Conservation (phyloP, 805 yeast species). For the Candida caryicola region DNA sequence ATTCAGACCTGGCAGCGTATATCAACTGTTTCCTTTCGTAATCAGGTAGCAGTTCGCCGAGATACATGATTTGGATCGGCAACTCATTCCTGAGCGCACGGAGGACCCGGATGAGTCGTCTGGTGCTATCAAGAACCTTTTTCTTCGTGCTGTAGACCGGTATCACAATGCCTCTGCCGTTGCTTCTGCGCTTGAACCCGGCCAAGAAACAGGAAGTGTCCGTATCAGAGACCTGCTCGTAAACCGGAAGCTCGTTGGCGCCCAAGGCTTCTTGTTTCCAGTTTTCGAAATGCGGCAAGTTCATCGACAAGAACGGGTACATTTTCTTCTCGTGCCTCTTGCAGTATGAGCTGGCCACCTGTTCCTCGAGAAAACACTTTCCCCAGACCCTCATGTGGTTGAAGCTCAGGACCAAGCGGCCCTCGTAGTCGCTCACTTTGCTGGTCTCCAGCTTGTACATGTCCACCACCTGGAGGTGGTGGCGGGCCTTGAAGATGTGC, state of each 20-base stretch:
- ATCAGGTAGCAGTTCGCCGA: conserved; percentile 9
- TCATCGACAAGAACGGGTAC: conserved; percentile 32
- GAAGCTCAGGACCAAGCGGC: conserved; percentile 15
- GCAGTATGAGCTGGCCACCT: conserved; percentile 8
- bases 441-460: conserved; percentile 8
- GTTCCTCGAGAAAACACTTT: conserved; percentile 18
- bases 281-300: conserved; percentile 19
- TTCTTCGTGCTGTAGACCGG: conserved; percentile 20
- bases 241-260: conserved; percentile 11
- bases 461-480: conserved; percentile 10
- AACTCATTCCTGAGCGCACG: conserved; percentile 24
- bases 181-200: conserved; percentile 11
- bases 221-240: conserved; percentile 3
- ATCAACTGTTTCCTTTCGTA: conserved; percentile 13
- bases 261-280: conserved; percentile 13
- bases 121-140: conserved; percentile 17
- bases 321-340: conserved; percentile 12
- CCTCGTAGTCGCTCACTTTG: conserved; percentile 15
- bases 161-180: conserved; percentile 33
- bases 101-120: conserved; percentile 23
- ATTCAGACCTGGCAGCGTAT: conserved; percentile 7
- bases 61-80: conserved; percentile 29
- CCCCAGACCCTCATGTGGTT: conserved; percentile 26
- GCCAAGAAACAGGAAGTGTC: conserved; percentile 14
- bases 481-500: conserved; percentile 10